phyloP scores from a whole-genome alignment of 768 basidiomycete genomes.

The Leucocoprinus leucothites region DNA sequence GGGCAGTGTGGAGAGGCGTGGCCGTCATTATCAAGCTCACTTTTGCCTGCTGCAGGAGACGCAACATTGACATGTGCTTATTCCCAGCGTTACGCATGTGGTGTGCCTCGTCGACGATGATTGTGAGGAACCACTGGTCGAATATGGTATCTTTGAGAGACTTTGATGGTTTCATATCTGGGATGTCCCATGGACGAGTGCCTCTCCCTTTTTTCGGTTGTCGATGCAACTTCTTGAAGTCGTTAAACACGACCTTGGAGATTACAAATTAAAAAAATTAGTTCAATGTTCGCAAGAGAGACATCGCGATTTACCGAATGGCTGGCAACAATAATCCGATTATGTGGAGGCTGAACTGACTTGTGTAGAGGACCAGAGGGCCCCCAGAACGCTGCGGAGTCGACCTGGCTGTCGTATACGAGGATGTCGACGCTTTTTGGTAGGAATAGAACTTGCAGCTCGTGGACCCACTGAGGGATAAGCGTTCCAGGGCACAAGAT shows the following conservation, averaged over 20 bases:
- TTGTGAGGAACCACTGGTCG: slow-evolving; percentile 15
- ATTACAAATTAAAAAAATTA: not conserved
- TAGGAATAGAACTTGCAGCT: slow-evolving; percentile 16
- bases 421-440: slow-evolving; percentile 22
- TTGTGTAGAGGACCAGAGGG: slow-evolving; percentile 7
- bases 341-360: slow-evolving; percentile 14
- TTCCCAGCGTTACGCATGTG: slow-evolving; percentile 18
- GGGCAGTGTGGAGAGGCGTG: slow-evolving; percentile 22
- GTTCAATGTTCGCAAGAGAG: not conserved
- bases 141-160: slow-evolving; percentile 15
- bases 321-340: slow-evolving; percentile 19
- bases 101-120: slow-evolving; percentile 22
- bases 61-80: slow-evolving; percentile 13
- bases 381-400: slow-evolving; percentile 19
- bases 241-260: slow-evolving; percentile 17
- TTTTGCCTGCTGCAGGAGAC: slow-evolving; percentile 11
- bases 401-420: slow-evolving; percentile 16
- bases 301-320: slow-evolving; percentile 21
- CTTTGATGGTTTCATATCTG: not conserved
- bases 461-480: slow-evolving; percentile 20
- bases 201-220: not conserved
- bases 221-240: slow-evolving; percentile 1
- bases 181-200: not conserved
- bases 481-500: slow-evolving; percentile 24
- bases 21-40: slow-evolving; percentile 19